Percentiles rank a stretch among this genome's conserved stretches.
Conservation (phyloP, 2,329 filamentous ascomycete species). For the Fusarium marasasianum region DNA sequence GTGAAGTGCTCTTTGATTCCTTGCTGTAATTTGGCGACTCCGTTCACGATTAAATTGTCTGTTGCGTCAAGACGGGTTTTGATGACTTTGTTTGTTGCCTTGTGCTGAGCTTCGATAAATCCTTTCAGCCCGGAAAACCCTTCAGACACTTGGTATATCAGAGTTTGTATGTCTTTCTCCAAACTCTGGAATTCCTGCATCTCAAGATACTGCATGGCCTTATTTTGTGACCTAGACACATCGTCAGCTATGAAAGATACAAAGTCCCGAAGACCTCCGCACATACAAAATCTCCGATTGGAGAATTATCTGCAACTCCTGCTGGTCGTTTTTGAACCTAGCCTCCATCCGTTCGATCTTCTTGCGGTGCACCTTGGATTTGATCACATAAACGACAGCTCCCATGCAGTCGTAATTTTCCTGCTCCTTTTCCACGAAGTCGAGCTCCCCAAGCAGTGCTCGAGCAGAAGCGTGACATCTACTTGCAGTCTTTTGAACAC, state of each 20-base stretch:
- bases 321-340: background rate
- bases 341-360: constrained; percentile 1
- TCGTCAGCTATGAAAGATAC: background rate
- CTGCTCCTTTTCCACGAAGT: background rate
- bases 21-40: fast-evolving
- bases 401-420: background rate
- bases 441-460: background rate
- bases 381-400: background rate
- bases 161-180: background rate
- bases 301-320: constrained; percentile 5
- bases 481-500: background rate
- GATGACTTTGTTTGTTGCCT: background rate
- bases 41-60: fast-evolving
- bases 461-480: background rate
- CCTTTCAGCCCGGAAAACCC: background rate
- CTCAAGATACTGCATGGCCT: background rate
- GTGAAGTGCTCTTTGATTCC: fast-evolving
- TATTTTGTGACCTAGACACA: fast-evolving
- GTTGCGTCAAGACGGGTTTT: too few relatives aligned
- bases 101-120: background rate
- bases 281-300: background rate
- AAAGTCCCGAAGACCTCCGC: background rate
- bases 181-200: background rate
- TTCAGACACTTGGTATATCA: background rate
- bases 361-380: background rate